A percentile compares a stretch with the other conserved stretches of the same genome.
These are phyloP conservation scores for Protomyces pachydermus DNA, from an alignment of 1,139 yeast genomes.

Conservation along the genomic window DNA sequence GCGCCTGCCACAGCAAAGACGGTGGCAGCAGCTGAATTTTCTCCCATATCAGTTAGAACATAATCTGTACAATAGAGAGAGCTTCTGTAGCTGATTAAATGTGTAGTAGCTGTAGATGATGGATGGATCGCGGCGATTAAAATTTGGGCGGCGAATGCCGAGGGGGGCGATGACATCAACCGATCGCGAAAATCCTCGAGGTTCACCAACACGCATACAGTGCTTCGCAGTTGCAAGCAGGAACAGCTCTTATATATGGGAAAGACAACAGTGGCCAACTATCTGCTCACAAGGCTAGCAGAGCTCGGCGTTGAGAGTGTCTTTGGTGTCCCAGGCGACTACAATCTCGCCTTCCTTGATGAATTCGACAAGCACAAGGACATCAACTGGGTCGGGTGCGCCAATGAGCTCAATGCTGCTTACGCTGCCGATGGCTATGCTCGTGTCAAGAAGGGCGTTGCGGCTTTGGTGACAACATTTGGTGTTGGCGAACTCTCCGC, in stretches of 20 bases:
- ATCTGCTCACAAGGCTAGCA: slow-evolving; percentile 48
- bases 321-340: slow-evolving; percentile 59
- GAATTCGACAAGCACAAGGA: slow-evolving; percentile 36
- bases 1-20: slow-evolving; percentile 88
- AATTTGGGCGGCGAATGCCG: too few relatives aligned
- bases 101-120: too few relatives aligned
- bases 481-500: slow-evolving; percentile 66
- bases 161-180: too few relatives aligned
- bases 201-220: too few relatives aligned
- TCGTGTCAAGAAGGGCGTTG: slow-evolving; percentile 43
- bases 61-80: too few relatives aligned
- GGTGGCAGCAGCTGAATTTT: slow-evolving; percentile 50
- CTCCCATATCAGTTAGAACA: not conserved
- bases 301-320: slow-evolving; percentile 47
- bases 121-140: too few relatives aligned
- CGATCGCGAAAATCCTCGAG: too few relatives aligned
- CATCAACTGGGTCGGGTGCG: slow-evolving; percentile 56
- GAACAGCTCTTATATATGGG: not conserved
- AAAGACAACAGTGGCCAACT: slow-evolving; percentile 43
- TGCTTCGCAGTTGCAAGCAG: too few relatives aligned
- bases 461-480: slow-evolving; percentile 30
- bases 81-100: too few relatives aligned
- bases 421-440: slow-evolving; percentile 80
- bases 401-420: slow-evolving; percentile 62
- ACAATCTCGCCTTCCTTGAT: slow-evolving; percentile 43